phyloP scores from a whole-genome alignment of 768 basidiomycete genomes.

The Cystofilobasidium ferigula region DNA sequence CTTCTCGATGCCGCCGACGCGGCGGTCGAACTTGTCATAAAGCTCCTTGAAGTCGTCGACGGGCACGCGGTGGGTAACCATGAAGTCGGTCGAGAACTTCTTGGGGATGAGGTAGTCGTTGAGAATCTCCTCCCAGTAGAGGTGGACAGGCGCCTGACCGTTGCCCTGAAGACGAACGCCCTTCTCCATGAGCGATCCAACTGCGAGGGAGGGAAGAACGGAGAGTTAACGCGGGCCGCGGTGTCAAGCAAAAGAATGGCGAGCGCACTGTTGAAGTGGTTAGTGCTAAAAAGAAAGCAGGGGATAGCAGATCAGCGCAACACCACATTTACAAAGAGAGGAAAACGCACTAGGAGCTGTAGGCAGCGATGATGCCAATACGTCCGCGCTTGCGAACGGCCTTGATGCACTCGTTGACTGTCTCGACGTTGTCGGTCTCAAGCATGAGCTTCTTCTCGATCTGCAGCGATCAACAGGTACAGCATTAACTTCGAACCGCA shows the following conservation, averaged over 20 bases:
- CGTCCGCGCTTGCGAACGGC: constrained; percentile 49
- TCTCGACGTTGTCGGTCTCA: constrained; percentile 64
- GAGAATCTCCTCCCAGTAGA: constrained; percentile 62
- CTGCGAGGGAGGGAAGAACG: not conserved
- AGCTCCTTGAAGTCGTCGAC: constrained; percentile 56
- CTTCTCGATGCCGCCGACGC: constrained; percentile 51
- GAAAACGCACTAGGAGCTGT: constrained; percentile 31
- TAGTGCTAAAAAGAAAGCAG: not conserved
- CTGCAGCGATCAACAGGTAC: constrained; percentile 8
- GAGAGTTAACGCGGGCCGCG: too few species aligned
- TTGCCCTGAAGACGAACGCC: constrained; percentile 4
- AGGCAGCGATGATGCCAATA: constrained; percentile 57
- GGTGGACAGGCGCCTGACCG: constrained; percentile 53
- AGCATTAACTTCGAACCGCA: too few species aligned
- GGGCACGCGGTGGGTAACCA: constrained; percentile 40
- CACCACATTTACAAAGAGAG: too few species aligned
- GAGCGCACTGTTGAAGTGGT: constrained; percentile 3
- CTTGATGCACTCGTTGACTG: constrained; percentile 45
- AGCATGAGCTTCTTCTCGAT: constrained; percentile 44
- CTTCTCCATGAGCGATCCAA: constrained; percentile 2
- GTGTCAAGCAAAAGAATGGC: not conserved
- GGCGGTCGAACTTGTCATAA: constrained; percentile 53
- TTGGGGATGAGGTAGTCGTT: constrained; percentile 55
- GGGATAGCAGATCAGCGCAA: not conserved
- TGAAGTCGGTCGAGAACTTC: constrained; percentile 42